Base-by-base conservation (phyloP, 768 basidiomycete genomes). In the Gelatoporia subvermispora region DNA sequence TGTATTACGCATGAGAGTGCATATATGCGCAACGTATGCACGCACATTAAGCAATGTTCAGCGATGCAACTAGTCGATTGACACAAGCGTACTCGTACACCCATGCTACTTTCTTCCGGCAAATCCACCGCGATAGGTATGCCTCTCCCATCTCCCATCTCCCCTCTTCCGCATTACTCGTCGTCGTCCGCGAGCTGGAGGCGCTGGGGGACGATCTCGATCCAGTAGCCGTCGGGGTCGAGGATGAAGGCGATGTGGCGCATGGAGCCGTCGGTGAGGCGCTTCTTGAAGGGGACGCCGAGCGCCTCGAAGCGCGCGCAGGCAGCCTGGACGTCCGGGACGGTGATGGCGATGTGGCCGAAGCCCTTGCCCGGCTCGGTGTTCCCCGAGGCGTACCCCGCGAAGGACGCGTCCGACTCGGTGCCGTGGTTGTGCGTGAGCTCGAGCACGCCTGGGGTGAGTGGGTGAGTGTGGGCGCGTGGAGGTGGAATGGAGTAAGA, bases 371-470 rank as follows among this genome's bases (percentile, higher is more conserved):
- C 82, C 2, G 87, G 85, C 2, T 93, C 92, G 4, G 77, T 64
- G 68, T 98, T 98, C 0, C 94, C 94, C 55, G 69, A 86, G 4
- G 81, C 74, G 65, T 95, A 96, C 20, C 90, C 93, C 57, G 81
- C 65, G 73, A 93, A 93, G 51, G 67, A 66, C 40, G 80, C 54
- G 61, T 93, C 85, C 40, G 68, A 70, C 69, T 98, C 94, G 46
- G 90, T 89, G 45, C 93, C 90, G 63, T 92, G 88, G 71, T 93
- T 91, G 69, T 87, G 82, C 1, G 86, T 91, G 37, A 92, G 75
- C 63, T 93, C 89, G 48, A 93, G 77, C 51, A 93, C 67, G 41
- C 84, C 86, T 88, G 49, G 4, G 41, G 17, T 13, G 28, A 13
- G 28, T 13, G 28, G 7, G 21, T 39, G 5, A 5, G n/a, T 10